These are phyloP conservation scores for Ceratorhiza oryzae-sativae DNA, from an alignment of 1,284 basidiomycete species.

Conservation along the genomic window DNA sequence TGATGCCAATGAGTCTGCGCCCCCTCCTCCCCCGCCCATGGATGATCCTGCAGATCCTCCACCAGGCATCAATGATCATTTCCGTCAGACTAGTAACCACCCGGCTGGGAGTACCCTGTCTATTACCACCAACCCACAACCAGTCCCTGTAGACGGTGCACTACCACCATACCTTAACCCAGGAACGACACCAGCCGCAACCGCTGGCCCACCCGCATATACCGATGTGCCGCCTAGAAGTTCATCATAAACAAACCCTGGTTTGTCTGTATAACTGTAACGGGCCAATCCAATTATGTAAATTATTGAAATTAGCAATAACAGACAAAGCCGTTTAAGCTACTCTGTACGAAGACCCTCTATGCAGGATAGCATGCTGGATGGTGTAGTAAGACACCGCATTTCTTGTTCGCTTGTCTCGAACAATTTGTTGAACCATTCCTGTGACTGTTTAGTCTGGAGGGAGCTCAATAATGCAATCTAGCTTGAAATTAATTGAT, in stretches of 20 bases:
- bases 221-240: conserved; percentile 30
- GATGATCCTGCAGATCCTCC: conserved; percentile 86
- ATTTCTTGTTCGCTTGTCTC: conserved; percentile 21
- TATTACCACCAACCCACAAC: conserved; percentile 22
- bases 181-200: not conserved
- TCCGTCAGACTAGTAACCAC: conserved; percentile 48
- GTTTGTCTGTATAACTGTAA: not conserved
- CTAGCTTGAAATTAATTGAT: not conserved
- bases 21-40: conserved; percentile 79
- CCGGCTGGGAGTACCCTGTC: conserved; percentile 50
- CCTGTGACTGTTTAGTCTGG: conserved; percentile 22
- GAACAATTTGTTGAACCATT: conserved; percentile 27
- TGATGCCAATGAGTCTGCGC: conserved; percentile 49
- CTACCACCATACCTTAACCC: conserved; percentile 36
- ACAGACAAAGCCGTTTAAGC: not conserved
- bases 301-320: conserved; percentile 32
- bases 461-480: not conserved
- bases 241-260: not conserved
- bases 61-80: conserved; percentile 70
- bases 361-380: conserved; percentile 22
- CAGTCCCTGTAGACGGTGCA: conserved; percentile 24
- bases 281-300: conserved; percentile 16
- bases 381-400: conserved; percentile 21
- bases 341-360: conserved; percentile 16
- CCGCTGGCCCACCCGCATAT: conserved; percentile 33